Evolutionary conservation across 2,329 filamentous ascomycete genomes (phyloP).

Genomic region (Cladophialophora psammophila): DNA sequence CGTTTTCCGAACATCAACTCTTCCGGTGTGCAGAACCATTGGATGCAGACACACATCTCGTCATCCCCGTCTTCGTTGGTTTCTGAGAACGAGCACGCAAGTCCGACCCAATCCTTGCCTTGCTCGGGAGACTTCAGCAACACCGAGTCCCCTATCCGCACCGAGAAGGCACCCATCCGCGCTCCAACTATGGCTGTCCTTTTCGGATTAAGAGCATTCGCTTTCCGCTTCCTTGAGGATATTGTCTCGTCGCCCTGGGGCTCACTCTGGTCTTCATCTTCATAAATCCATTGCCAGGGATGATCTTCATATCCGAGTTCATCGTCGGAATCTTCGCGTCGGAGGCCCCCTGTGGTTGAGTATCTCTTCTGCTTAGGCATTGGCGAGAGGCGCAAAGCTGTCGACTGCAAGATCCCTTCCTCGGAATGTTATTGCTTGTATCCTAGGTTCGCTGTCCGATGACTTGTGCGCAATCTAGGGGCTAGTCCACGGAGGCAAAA

Average conservation of each 20-base stretch:
- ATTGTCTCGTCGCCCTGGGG: conserved; percentile 31
- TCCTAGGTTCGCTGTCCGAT: not conserved
- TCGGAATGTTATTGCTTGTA: not conserved
- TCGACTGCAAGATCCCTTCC: too few species aligned
- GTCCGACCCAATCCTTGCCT: conserved; percentile 89
- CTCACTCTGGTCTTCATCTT: conserved; percentile 45
- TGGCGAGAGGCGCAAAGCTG: not conserved
- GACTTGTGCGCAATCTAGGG: not conserved
- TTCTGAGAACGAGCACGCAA: conserved; percentile 82
- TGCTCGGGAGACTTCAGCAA: conserved; percentile 86
- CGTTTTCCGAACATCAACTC: conserved; percentile 77
- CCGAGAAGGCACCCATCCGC: conserved; percentile 80
- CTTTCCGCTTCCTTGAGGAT: conserved; percentile 40
- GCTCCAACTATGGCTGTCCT: conserved; percentile 73
- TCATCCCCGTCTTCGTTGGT: conserved; percentile 72
- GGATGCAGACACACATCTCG: conserved; percentile 81
- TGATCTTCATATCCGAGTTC: conserved; percentile 77
- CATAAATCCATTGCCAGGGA: conserved; percentile 82
- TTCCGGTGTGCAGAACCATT: conserved; percentile 91
- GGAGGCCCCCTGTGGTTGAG: conserved; percentile 67
- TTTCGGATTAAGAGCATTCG: conserved; percentile 32
- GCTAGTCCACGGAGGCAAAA: not conserved
- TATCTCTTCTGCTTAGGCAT: conserved; percentile 48
- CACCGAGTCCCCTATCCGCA: conserved; percentile 80
- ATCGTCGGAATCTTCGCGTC: conserved; percentile 84